Percentiles rank a stretch among this genome's conserved stretches.
Conservation (phyloP, 1,284 basidiomycete species). For the Cryptococcus wingfieldii region DNA sequence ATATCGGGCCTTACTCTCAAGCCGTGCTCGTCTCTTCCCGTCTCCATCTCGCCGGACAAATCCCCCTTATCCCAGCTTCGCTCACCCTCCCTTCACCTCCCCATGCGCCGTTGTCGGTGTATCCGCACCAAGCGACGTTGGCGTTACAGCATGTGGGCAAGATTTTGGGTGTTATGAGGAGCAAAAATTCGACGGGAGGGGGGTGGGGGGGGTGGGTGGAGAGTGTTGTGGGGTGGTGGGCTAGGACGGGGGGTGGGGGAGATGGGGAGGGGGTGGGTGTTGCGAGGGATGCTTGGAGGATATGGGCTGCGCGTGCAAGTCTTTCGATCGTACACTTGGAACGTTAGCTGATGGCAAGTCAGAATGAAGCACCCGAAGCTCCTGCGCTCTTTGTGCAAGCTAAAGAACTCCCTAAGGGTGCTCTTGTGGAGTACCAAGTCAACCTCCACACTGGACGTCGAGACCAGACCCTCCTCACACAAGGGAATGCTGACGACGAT, state of each 20-base stretch:
- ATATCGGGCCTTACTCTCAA: constrained; percentile 98
- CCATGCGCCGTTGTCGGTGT: constrained; percentile 16
- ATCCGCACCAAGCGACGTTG: constrained; percentile 56
- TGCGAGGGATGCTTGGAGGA: constrained; percentile 52
- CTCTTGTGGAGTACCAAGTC: constrained; percentile 55
- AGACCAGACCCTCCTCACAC: constrained; percentile 13
- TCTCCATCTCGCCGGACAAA: constrained; percentile 89
- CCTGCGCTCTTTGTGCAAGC: constrained; percentile 67
- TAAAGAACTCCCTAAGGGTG: constrained; percentile 69
- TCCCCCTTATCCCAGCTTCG: constrained; percentile 75
- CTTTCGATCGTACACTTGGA: not conserved
- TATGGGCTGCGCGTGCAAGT: constrained; percentile 28
- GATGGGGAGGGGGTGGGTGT: constrained; percentile 46
- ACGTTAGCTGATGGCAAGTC: constrained; percentile 11
- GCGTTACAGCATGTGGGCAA: constrained; percentile 75
- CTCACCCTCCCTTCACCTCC: constrained; percentile 63
- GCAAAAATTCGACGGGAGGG: constrained; percentile 53
- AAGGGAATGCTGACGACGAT: constrained; percentile 15
- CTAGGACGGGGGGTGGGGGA: constrained; percentile 36
- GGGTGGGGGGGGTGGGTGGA: constrained; percentile 64
- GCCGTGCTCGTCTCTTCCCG: constrained; percentile 70
- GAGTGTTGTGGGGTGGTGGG: constrained; percentile 62
- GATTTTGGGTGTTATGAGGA: constrained; percentile 60
- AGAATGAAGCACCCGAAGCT: constrained; percentile 28
- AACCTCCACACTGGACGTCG: constrained; percentile 44